phyloP scores from a whole-genome alignment of 257 asterid species.

The Solanum neorickii region DNA sequence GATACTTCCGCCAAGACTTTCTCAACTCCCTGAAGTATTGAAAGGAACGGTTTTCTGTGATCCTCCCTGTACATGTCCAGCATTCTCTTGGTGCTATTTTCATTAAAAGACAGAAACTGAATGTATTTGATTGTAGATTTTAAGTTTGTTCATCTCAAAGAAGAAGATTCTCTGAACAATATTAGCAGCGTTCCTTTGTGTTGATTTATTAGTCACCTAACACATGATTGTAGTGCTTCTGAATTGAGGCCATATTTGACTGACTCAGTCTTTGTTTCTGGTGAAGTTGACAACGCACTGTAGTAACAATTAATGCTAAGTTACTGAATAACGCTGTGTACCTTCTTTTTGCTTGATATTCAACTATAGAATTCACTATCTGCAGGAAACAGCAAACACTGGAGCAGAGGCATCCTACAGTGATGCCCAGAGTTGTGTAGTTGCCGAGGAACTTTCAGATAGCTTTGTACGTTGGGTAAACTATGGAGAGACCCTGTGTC shows the following conservation, averaged over 20 bases:
- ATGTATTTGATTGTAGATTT: neutral
- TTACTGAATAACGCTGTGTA: neutral
- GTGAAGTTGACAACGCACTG: neutral
- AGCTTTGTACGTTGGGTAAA: constrained; percentile 78
- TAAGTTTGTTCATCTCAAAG: neutral
- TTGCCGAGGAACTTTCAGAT: constrained; percentile 75
- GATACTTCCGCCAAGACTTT: neutral
- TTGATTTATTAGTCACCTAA: neutral
- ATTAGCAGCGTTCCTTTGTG: neutral
- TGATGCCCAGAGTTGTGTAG: constrained; percentile 38
- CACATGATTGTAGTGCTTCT: neutral
- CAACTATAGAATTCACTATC: neutral
- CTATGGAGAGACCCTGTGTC: constrained; percentile 63
- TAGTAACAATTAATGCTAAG: neutral
- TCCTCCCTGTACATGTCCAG: neutral
- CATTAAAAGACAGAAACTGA: neutral
- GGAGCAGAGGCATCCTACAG: constrained; percentile 30
- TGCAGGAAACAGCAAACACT: constrained; percentile 44
- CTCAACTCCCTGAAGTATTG: neutral
- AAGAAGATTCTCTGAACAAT: neutral
- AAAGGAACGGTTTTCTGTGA: neutral
- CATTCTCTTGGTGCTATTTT: neutral
- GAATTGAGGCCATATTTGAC: neutral
- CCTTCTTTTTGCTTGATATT: neutral
- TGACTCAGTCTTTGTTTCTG: neutral